These are phyloP conservation scores for Gaertneriomyces semiglobifer DNA, from an alignment of 192 early-diverging fungal genomes.

Conservation along the genomic window DNA sequence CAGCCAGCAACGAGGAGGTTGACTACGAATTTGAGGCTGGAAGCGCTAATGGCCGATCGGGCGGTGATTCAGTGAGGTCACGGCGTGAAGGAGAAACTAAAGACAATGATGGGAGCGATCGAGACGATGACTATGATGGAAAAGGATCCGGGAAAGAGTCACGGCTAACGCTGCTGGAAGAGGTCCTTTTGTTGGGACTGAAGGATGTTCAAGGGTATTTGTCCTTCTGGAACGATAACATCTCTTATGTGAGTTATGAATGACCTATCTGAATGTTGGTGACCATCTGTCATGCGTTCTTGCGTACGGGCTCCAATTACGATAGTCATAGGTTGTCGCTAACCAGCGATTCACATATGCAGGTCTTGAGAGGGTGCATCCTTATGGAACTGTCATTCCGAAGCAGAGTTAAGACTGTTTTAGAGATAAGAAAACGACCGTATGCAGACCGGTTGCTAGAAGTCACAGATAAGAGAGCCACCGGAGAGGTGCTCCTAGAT, in stretches of 20 bases:
- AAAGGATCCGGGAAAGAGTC: slow-evolving; percentile 24
- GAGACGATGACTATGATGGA: slow-evolving; percentile 31
- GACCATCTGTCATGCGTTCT: slow-evolving; percentile 3
- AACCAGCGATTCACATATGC: neutral
- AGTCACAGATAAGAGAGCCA: slow-evolving; percentile 72
- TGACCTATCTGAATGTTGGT: neutral
- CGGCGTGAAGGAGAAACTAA: neutral
- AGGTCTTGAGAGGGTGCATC: slow-evolving; percentile 88
- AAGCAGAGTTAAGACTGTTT: slow-evolving; percentile 80
- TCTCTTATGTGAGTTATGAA: slow-evolving; percentile 68
- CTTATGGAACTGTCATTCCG: slow-evolving; percentile 95
- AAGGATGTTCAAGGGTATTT: slow-evolving; percentile 95
- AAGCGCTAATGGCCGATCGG: neutral
- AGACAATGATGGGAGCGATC: neutral
- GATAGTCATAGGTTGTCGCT: neutral
- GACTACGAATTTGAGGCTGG: neutral
- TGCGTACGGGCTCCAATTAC: neutral
- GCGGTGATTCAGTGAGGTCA: neutral
- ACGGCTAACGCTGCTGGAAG: slow-evolving; percentile 91
- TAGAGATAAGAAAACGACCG: slow-evolving; percentile 73
- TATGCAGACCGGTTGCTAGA: slow-evolving; percentile 82
- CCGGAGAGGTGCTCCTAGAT: slow-evolving; percentile 93
- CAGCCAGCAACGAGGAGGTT: slow-evolving; percentile 24
- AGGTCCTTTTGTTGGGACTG: slow-evolving; percentile 86
- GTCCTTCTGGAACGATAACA: slow-evolving; percentile 99